Evolutionary conservation across 2,329 filamentous ascomycete species (phyloP).

Genomic region (Pseudogymnoascus destructans): DNA sequence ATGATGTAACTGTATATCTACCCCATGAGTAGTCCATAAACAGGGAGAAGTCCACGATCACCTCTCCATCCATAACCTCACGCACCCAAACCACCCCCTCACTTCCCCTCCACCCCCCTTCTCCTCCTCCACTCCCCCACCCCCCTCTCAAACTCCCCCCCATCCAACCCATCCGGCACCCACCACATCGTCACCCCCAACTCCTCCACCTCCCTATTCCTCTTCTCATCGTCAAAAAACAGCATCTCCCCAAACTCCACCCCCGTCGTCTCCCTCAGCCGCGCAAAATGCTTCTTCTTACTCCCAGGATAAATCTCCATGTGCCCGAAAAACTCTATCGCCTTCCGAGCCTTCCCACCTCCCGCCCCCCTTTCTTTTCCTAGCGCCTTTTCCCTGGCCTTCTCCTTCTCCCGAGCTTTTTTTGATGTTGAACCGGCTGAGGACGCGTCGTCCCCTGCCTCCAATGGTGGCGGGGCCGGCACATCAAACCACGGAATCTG

Average conservation of each 20-base stretch:
- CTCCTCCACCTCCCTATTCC: constrained; percentile 69
- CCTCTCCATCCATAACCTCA: too few species aligned
- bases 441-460: not conserved
- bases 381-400: not conserved
- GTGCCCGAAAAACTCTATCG: constrained; percentile 47
- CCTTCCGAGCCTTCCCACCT: constrained; percentile 27
- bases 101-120: constrained; percentile 31
- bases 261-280: constrained; percentile 56
- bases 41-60: not conserved
- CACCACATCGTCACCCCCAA: constrained; percentile 77
- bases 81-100: not conserved
- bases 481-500: constrained; percentile 34
- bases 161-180: constrained; percentile 65
- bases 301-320: constrained; percentile 60
- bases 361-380: not conserved
- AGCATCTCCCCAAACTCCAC: constrained; percentile 73
- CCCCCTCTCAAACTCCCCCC: constrained; percentile 64
- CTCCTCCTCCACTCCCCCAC: constrained; percentile 70
- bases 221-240: constrained; percentile 86
- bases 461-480: not conserved
- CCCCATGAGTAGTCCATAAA: not conserved
- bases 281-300: constrained; percentile 77
- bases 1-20: not conserved
- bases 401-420: not conserved
- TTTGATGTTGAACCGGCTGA: not conserved